These are phyloP conservation scores for Rhododendron vialii DNA, from an alignment of 148 eudicot species.

Conservation along the genomic window DNA sequence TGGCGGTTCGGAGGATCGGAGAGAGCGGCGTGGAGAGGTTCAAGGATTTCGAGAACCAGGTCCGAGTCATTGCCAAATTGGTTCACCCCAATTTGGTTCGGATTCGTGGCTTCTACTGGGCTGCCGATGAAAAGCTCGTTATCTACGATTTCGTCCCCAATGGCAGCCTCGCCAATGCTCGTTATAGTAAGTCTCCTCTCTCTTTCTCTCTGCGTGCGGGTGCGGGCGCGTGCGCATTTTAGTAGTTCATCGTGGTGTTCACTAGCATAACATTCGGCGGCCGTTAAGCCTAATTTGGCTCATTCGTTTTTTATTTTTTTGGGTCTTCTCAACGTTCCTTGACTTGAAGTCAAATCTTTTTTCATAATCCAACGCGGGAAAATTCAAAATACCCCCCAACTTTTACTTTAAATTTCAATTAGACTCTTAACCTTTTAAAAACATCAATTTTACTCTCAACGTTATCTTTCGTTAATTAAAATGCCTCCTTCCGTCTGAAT, in stretches of 20 bases:
- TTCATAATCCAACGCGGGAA: background rate
- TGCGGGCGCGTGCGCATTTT: background rate
- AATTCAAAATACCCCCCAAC: no score
- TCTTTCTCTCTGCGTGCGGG: background rate
- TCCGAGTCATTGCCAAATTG: slow-evolving; percentile 63
- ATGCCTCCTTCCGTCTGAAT: no score
- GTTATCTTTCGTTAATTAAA: no score
- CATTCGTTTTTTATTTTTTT: background rate
- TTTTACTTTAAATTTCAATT: no score
- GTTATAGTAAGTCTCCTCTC: slow-evolving; percentile 55
- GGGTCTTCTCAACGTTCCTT: background rate
- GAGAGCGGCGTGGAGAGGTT: slow-evolving; percentile 57
- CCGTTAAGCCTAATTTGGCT: background rate
- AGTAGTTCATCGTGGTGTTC: background rate
- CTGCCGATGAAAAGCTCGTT: slow-evolving; percentile 76
- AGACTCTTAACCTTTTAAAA: no score
- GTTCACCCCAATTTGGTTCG: slow-evolving; percentile 78
- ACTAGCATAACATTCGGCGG: no score
- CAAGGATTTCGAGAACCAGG: slow-evolving; percentile 76
- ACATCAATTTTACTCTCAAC: no score
- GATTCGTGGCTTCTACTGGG: slow-evolving; percentile 91
- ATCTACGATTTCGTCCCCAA: slow-evolving; percentile 83
- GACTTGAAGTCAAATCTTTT: background rate
- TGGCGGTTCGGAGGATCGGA: slow-evolving; percentile 82
- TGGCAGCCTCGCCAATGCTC: slow-evolving; percentile 91